These are phyloP conservation scores for Dillenia suffruticosa DNA, from an alignment of 164 flowering plant genomes.

Conservation along the genomic window DNA sequence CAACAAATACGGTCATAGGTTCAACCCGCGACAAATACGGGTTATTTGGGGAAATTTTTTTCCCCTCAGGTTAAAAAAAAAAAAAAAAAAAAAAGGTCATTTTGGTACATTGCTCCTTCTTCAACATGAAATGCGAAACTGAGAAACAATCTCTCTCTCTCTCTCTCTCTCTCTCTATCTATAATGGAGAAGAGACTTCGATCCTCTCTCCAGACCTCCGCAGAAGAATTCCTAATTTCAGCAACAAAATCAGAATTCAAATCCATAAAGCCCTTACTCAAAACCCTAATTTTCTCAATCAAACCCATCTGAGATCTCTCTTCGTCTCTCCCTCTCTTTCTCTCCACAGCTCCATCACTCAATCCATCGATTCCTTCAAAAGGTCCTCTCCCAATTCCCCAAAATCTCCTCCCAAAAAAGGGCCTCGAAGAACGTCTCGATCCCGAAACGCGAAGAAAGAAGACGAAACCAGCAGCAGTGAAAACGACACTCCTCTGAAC, in stretches of 20 bases:
- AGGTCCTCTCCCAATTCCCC: slow-evolving; percentile 14
- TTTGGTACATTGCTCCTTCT: no score
- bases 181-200: slow-evolving; percentile 78
- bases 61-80: no score
- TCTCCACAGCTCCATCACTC: slow-evolving; percentile 48
- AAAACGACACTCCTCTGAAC: slow-evolving; percentile 15
- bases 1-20: no score
- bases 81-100: no score
- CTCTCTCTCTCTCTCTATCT: not conserved
- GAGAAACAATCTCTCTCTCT: no score
- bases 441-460: slow-evolving; percentile 21
- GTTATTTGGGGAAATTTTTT: no score
- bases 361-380: slow-evolving; percentile 39
- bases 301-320: slow-evolving; percentile 40
- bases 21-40: no score
- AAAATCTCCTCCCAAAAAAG: slow-evolving; percentile 62
- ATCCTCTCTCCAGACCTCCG: slow-evolving; percentile 53
- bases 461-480: slow-evolving; percentile 5
- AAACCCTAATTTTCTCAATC: slow-evolving; percentile 53
- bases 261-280: slow-evolving; percentile 52
- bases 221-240: slow-evolving; percentile 61
- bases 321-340: slow-evolving; percentile 59
- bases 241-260: slow-evolving; percentile 37
- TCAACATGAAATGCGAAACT: no score
- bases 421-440: slow-evolving; percentile 51